Evolutionary conservation across 1,284 basidiomycete genomes (phyloP).

Genomic region (Porodaedalea pini): DNA sequence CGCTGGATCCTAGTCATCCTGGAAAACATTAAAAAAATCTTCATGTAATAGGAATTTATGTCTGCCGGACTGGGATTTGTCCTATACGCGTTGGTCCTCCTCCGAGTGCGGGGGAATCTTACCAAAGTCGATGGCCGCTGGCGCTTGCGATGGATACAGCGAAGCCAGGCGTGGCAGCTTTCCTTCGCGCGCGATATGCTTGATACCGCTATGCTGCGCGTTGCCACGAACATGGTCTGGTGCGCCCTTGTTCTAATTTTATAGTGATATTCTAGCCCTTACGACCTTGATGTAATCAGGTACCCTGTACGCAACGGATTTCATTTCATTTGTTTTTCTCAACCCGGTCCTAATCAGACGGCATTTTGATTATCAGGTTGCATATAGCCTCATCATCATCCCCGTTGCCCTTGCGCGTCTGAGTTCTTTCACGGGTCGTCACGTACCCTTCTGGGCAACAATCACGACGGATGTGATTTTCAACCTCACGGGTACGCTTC

Average conservation of each 20-base stretch:
- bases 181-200: constrained; percentile 28
- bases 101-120: constrained; percentile 36
- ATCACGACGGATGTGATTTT: constrained; percentile 32
- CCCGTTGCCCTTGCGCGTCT: constrained; percentile 35
- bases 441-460: constrained; percentile 33
- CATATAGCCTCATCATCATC: constrained; percentile 33
- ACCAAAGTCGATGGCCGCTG: constrained; percentile 27
- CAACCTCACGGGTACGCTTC: constrained; percentile 33
- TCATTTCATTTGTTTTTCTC: background rate
- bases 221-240: constrained; percentile 21
- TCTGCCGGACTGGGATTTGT: constrained; percentile 32
- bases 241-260: background rate
- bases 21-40: background rate
- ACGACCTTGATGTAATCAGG: constrained; percentile 4
- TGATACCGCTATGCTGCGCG: constrained; percentile 24
- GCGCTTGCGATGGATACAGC: constrained; percentile 27
- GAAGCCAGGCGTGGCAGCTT: constrained; percentile 29
- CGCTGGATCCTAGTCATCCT: background rate
- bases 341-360: background rate
- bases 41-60: constrained; percentile 31
- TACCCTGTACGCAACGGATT: constrained; percentile 14
- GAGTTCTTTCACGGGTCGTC: constrained; percentile 30
- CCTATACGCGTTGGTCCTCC: constrained; percentile 32
- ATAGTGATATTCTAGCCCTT: background rate
- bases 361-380: constrained; percentile 26